Evolutionary conservation across 2,329 filamentous ascomycete genomes (phyloP), one percentile per base, ranked within the genome.

Genomic region (Alternaria sp.): DNA sequence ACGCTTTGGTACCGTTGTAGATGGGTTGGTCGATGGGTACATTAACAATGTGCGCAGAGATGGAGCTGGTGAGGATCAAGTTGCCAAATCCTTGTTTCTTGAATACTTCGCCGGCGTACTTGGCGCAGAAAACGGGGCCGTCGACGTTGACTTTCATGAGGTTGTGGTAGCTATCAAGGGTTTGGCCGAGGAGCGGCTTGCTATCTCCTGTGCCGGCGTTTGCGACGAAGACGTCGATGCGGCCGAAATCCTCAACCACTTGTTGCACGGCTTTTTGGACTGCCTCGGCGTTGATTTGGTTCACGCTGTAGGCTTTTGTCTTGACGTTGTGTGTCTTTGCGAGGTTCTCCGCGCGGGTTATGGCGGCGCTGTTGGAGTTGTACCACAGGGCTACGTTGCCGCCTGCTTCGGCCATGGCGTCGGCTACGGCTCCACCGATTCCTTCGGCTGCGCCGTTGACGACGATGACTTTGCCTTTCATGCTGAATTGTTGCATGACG

Each of bases 41-140:
- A 85, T 95, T 94, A 84, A 93, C 91, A 67, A 94, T 89, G 79
- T 88, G 88, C 61, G 91, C 91, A 36, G 89, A 91, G 89, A 95
- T 90, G 58, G 83, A 85, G 3, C 87, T 84, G 3, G 89, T 91
- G 72, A 90, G 88, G 77, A 91, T 85, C 70, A 90, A 83, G 66
- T 84, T 87, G 28, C 88, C 89, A 13, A 77, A 81, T 4, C 81
- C 80, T 52, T 83, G 81, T 25, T 71, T 68, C 62, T 81, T 80
- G 77, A 83, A 83, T 1, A 81, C 71, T 7, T 73, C 69, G 21
- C 82, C 82, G 0, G 77, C 80, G 62, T 76, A 81, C 60, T 82
- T 82, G 46, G 81, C 80, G 61, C 79, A 81, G 69, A 77, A 82
- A 25, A 82, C 78, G 5, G 81, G 81, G 8, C 82, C 81, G 80